A percentile compares a stretch with the other conserved stretches of the same genome.
phyloP scores from a whole-genome alignment of 257 asterid genomes.

The Apocynum venetum region DNA sequence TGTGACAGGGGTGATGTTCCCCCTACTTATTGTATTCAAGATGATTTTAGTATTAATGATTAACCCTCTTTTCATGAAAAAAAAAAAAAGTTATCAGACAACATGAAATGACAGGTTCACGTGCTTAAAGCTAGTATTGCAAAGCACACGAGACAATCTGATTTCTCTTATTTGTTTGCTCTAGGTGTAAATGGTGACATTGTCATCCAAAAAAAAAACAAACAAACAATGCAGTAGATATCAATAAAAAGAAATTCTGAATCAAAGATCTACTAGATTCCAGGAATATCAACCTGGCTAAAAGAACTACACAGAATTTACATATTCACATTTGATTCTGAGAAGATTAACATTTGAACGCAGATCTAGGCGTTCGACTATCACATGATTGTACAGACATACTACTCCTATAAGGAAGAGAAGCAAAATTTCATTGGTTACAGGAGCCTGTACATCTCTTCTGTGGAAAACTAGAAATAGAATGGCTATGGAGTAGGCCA shows the following conservation, averaged over 20 bases:
- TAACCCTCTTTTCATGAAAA: too few relatives aligned
- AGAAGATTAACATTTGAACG: not conserved
- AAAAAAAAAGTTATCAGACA: too few relatives aligned
- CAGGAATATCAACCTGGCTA: not conserved
- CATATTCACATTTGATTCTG: conserved; percentile 8
- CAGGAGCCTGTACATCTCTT: conserved; percentile 13
- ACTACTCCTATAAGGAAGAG: not conserved
- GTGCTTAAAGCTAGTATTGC: too few relatives aligned
- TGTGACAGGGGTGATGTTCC: too few relatives aligned
- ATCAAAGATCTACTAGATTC: not conserved
- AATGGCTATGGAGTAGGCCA: not conserved
- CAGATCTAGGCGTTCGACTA: not conserved
- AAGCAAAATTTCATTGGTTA: conserved; percentile 11
- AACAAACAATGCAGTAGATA: too few relatives aligned
- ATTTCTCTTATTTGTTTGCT: too few relatives aligned
- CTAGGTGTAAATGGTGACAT: too few relatives aligned
- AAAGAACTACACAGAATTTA: not conserved
- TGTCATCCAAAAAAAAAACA: too few relatives aligned
- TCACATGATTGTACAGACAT: not conserved
- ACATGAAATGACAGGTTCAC: too few relatives aligned
- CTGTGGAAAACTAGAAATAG: not conserved
- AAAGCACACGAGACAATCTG: too few relatives aligned
- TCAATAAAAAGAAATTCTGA: not conserved
- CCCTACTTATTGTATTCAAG: too few relatives aligned
- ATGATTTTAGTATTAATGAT: too few relatives aligned